A percentile compares a stretch with the other conserved stretches of the same genome.
Conservation (phyloP, 306 rosid genomes). For the Arachis hypogaea region DNA sequence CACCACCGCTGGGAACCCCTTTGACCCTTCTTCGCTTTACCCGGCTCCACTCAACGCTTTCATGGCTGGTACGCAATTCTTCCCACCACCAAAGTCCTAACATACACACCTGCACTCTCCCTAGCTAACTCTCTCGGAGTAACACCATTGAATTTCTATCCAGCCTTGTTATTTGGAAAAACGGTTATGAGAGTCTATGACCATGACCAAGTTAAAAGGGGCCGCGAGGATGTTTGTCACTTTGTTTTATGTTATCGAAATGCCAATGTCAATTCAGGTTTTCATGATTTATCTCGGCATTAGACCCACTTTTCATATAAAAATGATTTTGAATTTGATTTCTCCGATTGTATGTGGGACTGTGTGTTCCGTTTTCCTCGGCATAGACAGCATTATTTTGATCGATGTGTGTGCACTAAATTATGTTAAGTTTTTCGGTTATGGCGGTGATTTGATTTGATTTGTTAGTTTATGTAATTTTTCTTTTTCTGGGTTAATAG, state of each 20-base stretch:
- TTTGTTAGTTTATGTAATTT: conserved; percentile 44
- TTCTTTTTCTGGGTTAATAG: conserved; percentile 50
- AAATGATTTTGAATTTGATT: background rate
- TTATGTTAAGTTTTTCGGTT: conserved; percentile 42
- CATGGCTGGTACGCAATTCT: conserved; percentile 96
- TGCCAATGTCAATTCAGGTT: conserved; percentile 58
- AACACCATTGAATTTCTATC: background rate
- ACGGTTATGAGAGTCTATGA: conserved; percentile 11
- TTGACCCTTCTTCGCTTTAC: conserved; percentile 74
- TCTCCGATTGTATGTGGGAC: conserved; percentile 19
- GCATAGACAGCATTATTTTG: conserved; percentile 31
- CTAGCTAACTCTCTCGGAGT: conserved; percentile 10
- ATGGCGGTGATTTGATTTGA: conserved; percentile 40
- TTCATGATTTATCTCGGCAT: conserved; percentile 39
- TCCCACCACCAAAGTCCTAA: conserved; percentile 84
- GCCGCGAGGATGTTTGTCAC: conserved; percentile 43
- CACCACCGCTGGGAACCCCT: conserved; percentile 40
- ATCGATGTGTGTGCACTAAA: conserved; percentile 40
- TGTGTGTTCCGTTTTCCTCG: conserved; percentile 29
- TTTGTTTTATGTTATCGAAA: conserved; percentile 43
- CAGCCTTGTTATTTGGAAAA: background rate
- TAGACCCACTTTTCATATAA: conserved; percentile 24
- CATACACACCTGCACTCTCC: background rate
- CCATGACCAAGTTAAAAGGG: conserved; percentile 31
- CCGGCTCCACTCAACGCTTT: conserved; percentile 85